A percentile compares a stretch with the other conserved stretches of the same genome.
Evolutionary conservation across 352 stramenopile genomes (phyloP).

Genomic region (Pythium rishiriense): DNA sequence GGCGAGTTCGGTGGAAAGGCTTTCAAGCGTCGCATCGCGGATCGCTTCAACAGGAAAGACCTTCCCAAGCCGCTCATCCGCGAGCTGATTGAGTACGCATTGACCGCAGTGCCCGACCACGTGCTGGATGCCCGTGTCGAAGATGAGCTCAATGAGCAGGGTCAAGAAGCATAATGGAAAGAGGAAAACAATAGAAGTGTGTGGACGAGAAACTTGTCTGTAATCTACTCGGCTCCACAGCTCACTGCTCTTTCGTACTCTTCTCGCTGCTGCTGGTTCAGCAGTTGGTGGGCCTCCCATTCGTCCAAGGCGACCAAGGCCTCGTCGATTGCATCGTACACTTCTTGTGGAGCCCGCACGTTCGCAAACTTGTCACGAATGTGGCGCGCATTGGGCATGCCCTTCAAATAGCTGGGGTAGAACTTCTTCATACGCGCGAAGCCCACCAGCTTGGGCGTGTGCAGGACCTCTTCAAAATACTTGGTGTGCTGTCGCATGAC

Average conservation of each 20-base stretch:
- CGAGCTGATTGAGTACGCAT: conserved; percentile 71
- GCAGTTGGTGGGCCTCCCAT: conserved; percentile 18
- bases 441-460: conserved; percentile 41
- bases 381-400: conserved; percentile 67
- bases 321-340: conserved; percentile 63
- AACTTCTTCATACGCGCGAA: conserved; percentile 85
- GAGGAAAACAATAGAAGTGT: not conserved
- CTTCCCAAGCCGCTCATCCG: conserved; percentile 56
- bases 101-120: conserved; percentile 67
- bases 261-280: conserved; percentile 12
- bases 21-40: conserved; percentile 77
- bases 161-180: conserved; percentile 1
- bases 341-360: conserved; percentile 47
- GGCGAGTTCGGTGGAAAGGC: conserved; percentile 77
- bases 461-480: conserved; percentile 66
- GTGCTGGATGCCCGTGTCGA: conserved; percentile 71
- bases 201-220: not conserved
- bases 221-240: not conserved
- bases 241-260: not conserved
- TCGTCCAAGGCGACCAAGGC: conserved; percentile 36
- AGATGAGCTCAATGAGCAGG: conserved; percentile 43
- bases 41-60: conserved; percentile 66
- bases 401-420: conserved; percentile 73
- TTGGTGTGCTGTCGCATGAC: conserved; percentile 67
- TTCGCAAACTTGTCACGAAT: conserved; percentile 58